Conservation (phyloP, 257 asterid species). For the Solanum dulcamara region DNA sequence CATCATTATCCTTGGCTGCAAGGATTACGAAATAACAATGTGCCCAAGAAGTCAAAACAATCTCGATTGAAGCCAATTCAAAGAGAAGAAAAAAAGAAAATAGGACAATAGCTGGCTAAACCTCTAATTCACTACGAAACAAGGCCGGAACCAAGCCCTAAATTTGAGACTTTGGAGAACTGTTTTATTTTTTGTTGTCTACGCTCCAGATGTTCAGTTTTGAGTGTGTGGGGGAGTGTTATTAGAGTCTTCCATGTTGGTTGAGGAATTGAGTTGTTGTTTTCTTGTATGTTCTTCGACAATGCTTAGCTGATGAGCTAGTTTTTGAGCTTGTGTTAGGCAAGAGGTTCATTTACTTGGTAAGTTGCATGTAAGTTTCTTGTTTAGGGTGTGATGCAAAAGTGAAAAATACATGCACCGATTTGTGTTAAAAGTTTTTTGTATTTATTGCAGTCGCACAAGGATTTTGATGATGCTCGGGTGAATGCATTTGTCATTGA, state of each 20-base stretch:
- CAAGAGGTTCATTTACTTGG: background rate
- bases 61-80: background rate
- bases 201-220: background rate
- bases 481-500: conserved; percentile 88
- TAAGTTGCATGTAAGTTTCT: background rate
- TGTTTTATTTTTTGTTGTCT: background rate
- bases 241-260: background rate
- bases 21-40: background rate
- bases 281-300: background rate
- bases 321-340: background rate
- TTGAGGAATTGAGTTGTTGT: background rate
- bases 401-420: background rate
- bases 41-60: background rate
- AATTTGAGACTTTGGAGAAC: background rate
- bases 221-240: background rate
- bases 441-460: conserved; percentile 51
- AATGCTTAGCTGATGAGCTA: background rate
- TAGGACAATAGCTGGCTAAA: background rate
- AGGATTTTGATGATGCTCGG: conserved; percentile 61
- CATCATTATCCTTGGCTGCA: background rate
- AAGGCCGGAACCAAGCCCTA: background rate
- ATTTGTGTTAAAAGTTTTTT: background rate
- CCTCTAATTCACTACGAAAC: background rate
- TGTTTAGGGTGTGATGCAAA: background rate
- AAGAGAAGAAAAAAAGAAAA: background rate